These are phyloP conservation scores for Mentha longifolia DNA, from an alignment of 257 asterid species.

Conservation along the genomic window DNA sequence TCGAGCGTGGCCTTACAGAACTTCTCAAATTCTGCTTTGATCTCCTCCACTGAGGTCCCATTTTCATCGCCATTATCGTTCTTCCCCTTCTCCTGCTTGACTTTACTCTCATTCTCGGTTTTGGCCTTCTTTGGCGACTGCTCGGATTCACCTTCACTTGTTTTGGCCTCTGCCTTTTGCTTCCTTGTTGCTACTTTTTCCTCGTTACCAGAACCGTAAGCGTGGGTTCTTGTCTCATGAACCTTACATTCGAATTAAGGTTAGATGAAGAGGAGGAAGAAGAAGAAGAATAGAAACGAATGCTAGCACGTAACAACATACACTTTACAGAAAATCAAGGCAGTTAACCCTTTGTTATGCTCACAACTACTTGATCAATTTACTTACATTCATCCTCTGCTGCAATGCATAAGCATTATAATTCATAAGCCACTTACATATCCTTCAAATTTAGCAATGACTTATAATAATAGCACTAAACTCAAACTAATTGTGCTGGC, in stretches of 20 bases:
- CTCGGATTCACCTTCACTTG: slow-evolving; percentile 37
- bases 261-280: no score
- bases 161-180: slow-evolving; percentile 68
- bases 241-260: slow-evolving; percentile 43
- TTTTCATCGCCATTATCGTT: slow-evolving; percentile 32
- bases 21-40: slow-evolving; percentile 58
- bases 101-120: slow-evolving; percentile 35
- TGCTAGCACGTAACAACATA: background rate
- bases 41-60: slow-evolving; percentile 45
- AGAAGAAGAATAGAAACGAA: background rate
- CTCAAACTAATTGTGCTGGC: no score
- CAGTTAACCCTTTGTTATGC: background rate
- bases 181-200: slow-evolving; percentile 68
- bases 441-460: no score
- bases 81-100: slow-evolving; percentile 22
- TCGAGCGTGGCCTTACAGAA: slow-evolving; percentile 67
- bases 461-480: no score
- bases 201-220: slow-evolving; percentile 52
- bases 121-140: slow-evolving; percentile 68
- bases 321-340: background rate
- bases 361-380: background rate
- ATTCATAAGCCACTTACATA: no score
- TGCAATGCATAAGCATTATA: background rate
- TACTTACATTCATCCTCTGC: background rate
- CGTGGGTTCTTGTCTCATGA: slow-evolving; percentile 61